phyloP scores from a whole-genome alignment of 2,329 filamentous ascomycete species.

The Xylariaceae sp. region DNA sequence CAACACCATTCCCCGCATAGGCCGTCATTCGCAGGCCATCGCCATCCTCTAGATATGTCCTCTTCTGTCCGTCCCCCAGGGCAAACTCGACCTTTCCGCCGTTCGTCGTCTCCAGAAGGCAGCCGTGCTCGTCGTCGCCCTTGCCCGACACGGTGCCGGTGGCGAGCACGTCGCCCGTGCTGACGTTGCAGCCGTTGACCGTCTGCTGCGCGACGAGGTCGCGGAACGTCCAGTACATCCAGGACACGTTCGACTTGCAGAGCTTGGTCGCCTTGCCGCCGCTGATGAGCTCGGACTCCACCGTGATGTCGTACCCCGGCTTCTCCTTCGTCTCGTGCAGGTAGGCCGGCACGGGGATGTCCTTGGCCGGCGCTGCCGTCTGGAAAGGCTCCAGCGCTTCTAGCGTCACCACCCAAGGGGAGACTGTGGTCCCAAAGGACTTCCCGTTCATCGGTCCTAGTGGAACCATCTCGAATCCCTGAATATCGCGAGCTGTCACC shows the following conservation, averaged over 20 bases:
- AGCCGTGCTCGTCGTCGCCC: slow-evolving; percentile 27
- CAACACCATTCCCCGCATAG: slow-evolving; percentile 34
- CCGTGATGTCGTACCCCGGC: slow-evolving; percentile 26
- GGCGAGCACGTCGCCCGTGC: slow-evolving; percentile 32
- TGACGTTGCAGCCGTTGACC: slow-evolving; percentile 28
- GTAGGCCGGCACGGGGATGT: slow-evolving; percentile 21
- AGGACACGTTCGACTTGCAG: slow-evolving; percentile 22
- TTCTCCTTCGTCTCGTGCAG: slow-evolving; percentile 26
- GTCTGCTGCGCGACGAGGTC: slow-evolving; percentile 31
- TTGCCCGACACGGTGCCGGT: slow-evolving; percentile 34
- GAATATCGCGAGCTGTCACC: slow-evolving; percentile 49
- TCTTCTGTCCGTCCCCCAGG: slow-evolving; percentile 23
- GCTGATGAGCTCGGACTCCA: slow-evolving; percentile 10
- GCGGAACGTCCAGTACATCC: slow-evolving; percentile 32
- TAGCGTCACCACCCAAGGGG: slow-evolving; percentile 53
- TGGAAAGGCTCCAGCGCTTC: slow-evolving; percentile 55
- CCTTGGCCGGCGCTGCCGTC: slow-evolving; percentile 25
- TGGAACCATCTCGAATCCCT: slow-evolving; percentile 52
- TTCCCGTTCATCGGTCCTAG: slow-evolving; percentile 56
- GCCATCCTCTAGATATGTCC: slow-evolving; percentile 31
- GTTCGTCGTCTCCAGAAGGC: slow-evolving; percentile 32
- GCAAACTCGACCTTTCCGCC: slow-evolving; percentile 25
- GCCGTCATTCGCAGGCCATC: slow-evolving; percentile 30
- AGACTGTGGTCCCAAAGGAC: slow-evolving; percentile 51
- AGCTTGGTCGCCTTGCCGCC: slow-evolving; percentile 16